Conservation (phyloP, 139 green algal genomes). For the Volvox reticuliferus region DNA sequence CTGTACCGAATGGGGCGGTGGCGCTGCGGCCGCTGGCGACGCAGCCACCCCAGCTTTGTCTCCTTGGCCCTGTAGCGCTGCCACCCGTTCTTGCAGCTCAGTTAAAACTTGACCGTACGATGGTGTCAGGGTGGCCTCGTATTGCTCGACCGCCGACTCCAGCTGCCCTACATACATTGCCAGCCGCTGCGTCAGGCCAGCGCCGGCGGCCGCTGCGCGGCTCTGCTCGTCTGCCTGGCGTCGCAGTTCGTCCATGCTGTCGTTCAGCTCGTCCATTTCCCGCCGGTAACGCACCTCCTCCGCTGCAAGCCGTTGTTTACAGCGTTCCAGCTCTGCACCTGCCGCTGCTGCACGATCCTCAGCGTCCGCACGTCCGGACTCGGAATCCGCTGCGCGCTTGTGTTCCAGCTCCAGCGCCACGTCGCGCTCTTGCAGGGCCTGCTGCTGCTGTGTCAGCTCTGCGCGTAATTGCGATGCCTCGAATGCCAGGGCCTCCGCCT, state of each 20-base stretch:
- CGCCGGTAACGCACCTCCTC: neutral
- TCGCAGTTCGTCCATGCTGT: constrained; percentile 61
- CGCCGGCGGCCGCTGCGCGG: neutral
- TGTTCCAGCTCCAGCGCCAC: neutral
- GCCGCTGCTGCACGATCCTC: neutral
- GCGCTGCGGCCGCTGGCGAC: neutral
- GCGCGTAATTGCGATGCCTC: neutral
- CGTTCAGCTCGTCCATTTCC: constrained; percentile 55
- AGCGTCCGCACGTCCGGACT: neutral
- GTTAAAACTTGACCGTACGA: neutral
- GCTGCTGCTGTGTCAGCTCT: neutral
- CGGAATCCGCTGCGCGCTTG: neutral
- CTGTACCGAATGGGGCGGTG: neutral
- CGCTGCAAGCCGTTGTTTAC: constrained; percentile 32
- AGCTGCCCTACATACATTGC: neutral
- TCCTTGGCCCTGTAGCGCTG: neutral
- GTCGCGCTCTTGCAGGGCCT: neutral
- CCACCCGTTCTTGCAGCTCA: constrained; percentile 10
- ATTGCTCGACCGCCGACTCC: neutral
- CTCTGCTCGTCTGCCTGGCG: constrained; percentile 35
- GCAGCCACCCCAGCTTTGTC: neutral
- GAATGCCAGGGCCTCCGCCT: constrained; percentile 1
- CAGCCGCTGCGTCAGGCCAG: constrained; percentile 24
- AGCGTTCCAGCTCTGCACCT: constrained; percentile 42
- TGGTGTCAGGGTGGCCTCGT: neutral